Base-by-base conservation (phyloP, 129 eudicot genomes). In the Tagetes patula region DNA sequence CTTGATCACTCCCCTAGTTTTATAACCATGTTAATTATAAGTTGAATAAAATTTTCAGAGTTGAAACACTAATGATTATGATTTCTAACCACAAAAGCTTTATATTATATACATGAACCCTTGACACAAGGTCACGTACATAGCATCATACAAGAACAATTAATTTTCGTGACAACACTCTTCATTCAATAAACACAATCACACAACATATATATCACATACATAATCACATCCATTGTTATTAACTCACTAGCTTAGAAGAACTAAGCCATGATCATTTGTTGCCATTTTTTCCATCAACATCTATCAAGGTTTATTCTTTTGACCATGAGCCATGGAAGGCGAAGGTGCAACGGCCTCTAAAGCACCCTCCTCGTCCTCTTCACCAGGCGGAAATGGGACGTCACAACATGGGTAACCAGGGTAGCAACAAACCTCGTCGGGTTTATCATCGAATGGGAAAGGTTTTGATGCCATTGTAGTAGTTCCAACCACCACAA, bases 341-440 rank as follows among this genome's bases (percentile, higher is more conserved):
- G 78, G 61, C 7, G 73, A 53, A 53, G 78, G 78, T 54, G 82
- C 73, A 12, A 14, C 0, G 2, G 7, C 14, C 34, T 38, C 59
- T 11, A 31, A 27, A 0, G 8, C 20, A 8, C 20, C 36, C 13
- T 71, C 82, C 2, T 41, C 77, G n/a, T 50, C 53, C 1, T 40
- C 82, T 4, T 42, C 67, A 14, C 73, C 42, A 1, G 82, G 82
- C 3, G 82, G 78, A 42, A 54, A 8, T 36, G 78, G 82, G 30
- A 41, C 68, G 2, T 37, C 48, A 1, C 82, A 79, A 43, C 82
- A 79, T 0, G 72, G 77, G 67, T 71, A 52, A 64, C 77, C 77
- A 14, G 82, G 82, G 73, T 78, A 78, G 67, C 82, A 78, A 31
- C 82, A 78, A 64, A 78, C 73, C 67, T 78, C 82, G 8, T 78